Base-by-base conservation (phyloP, 495 filamentous ascomycete species). In the Aspergillus incahuasiensis region DNA sequence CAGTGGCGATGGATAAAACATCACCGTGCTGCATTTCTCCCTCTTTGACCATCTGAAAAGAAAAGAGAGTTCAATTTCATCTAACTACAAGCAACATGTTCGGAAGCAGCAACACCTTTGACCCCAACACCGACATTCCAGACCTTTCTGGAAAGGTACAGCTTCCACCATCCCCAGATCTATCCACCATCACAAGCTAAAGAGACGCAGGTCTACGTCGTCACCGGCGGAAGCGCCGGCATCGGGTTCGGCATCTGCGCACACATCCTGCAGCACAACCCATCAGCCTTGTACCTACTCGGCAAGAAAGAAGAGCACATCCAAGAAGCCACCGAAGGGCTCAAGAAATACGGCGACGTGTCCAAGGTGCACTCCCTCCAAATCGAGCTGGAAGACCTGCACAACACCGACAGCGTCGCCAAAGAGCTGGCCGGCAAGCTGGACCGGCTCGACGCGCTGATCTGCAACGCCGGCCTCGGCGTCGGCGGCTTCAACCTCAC, bases 301-400 rank as follows among this genome's bases (percentile, higher is more conserved):
- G 42, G 42, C 20, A 44, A 44, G 19, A 44, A 44, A 13, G 42
- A 44, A 24, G 42, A 44, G 42, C 42, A 44, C 42, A 44, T 44
- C 42, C 19, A 22, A 6, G 42, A 44, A 44, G 42, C 42, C 1
- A 44, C 42, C 5, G 42, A 44, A 8, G 42, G 42, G 7, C 42
- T 44, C 18, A 44, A 22, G 19, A 44, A 44, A 16, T 44, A 44
- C 20, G 42, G 42, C 42, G 42, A 44, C 20, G 9, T 24, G 2
- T 44, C 42, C 42, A 44, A 44, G 24, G 18, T 44, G 19, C 42
- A 44, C 42, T 8, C 19, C 11, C 2, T 44, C 12, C 42, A 44
- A 24, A 22, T 44, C 42, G 42, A 44, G 42, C 42, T 44, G 19
- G 42, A 44, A 22, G 42, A 44, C 19, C 42, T 44, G 9, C 15